Conservation (phyloP, 2,329 filamentous ascomycete species). For the Domatiomyces catenatus region DNA sequence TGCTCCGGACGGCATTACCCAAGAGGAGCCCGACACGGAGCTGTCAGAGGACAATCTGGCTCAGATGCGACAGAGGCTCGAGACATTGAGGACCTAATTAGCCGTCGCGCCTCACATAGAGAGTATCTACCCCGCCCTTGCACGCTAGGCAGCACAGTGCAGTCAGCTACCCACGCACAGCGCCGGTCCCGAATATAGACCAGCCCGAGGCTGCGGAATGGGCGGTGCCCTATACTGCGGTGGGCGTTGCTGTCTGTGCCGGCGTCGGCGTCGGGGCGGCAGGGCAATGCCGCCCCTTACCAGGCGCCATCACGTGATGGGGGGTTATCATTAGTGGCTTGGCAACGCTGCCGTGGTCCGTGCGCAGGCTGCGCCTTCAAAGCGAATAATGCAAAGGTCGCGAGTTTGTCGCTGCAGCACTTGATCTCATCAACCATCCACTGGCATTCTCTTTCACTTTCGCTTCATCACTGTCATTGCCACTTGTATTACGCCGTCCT, state of each 20-base stretch:
- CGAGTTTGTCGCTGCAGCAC: not conserved
- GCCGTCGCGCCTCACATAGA: not conserved
- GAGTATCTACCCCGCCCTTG: not conserved
- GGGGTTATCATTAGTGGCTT: not conserved
- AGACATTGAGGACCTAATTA: slow-evolving; percentile 70
- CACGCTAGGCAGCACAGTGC: not conserved
- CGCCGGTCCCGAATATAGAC: not conserved
- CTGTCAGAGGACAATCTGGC: slow-evolving; percentile 81
- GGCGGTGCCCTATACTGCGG: not conserved
- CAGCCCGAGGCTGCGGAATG: not conserved
- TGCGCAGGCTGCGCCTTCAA: not conserved
- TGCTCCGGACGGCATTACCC: not conserved
- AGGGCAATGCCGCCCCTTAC: not conserved
- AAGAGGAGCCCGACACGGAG: slow-evolving; percentile 54
- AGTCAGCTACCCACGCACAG: not conserved
- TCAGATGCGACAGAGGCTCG: slow-evolving; percentile 81
- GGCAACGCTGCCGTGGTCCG: not conserved
- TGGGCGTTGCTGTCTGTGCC: not conserved
- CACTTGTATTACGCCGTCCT: not conserved
- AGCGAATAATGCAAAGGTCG: not conserved
- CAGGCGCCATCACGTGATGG: not conserved
- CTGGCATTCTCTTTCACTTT: not conserved
- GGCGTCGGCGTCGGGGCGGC: too few relatives aligned
- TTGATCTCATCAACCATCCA: not conserved
- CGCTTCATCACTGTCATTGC: not conserved